phyloP scores from a whole-genome alignment of 306 rosid genomes.

The Myrica gale region DNA sequence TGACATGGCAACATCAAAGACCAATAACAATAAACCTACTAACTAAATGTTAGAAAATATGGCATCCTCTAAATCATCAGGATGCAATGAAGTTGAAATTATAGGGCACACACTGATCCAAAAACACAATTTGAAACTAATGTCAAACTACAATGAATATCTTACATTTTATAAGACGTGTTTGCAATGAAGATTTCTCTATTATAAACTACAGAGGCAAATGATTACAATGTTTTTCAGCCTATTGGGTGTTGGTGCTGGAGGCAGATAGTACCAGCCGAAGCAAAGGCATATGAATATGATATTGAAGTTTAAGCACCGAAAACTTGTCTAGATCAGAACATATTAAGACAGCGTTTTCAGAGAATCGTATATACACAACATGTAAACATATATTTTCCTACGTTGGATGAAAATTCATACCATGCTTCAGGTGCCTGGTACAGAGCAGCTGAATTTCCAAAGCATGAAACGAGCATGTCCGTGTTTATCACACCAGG shows the following conservation, averaged over 20 bases:
- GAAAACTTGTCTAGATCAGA: not conserved
- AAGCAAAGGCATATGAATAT: not conserved
- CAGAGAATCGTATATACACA: not conserved
- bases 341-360: not conserved
- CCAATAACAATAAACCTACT: not conserved
- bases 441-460: constrained; percentile 54
- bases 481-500: constrained; percentile 86
- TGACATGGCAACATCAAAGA: not conserved
- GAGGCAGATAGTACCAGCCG: not conserved
- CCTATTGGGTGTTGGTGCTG: not conserved
- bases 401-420: not conserved
- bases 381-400: not conserved
- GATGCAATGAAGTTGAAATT: not conserved
- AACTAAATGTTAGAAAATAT: not conserved
- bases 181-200: not conserved
- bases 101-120: no score
- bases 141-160: not conserved
- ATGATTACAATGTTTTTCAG: not conserved
- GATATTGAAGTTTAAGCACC: not conserved
- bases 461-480: constrained; percentile 92
- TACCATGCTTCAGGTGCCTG: constrained; percentile 75
- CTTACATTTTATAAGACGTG: not conserved
- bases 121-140: no score
- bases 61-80: not conserved
- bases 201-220: not conserved